Percentiles rank a stretch among this genome's conserved stretches.
Conservation (phyloP, 768 basidiomycete species). For the Gloeophyllum trabeum region DNA sequence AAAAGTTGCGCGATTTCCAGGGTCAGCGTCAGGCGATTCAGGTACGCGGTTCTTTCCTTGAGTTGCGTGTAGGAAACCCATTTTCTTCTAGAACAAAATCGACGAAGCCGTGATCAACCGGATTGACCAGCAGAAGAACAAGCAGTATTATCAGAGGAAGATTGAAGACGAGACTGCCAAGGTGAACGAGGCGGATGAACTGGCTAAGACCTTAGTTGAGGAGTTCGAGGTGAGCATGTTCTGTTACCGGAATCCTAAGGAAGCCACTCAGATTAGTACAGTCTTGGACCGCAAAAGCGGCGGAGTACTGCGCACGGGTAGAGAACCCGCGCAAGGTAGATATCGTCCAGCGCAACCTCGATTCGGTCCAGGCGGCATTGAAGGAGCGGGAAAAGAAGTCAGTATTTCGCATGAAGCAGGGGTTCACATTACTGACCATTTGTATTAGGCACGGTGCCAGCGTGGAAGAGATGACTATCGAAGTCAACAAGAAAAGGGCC, state of each 20-base stretch:
- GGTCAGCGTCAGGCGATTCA: slow-evolving; percentile 26
- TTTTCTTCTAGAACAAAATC: slow-evolving; percentile 30
- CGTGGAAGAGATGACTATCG: slow-evolving; percentile 65
- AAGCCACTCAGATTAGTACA: slow-evolving; percentile 13
- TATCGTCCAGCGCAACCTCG: slow-evolving; percentile 47
- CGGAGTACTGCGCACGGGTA: slow-evolving; percentile 46
- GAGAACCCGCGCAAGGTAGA: slow-evolving; percentile 46
- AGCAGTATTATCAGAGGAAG: slow-evolving; percentile 40
- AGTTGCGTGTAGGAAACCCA: slow-evolving; percentile 3
- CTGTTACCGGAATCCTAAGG: neutral
- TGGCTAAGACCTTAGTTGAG: slow-evolving; percentile 37
- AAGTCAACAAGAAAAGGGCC: slow-evolving; percentile 54
- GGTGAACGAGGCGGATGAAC: slow-evolving; percentile 31
- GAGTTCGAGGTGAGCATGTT: slow-evolving; percentile 46
- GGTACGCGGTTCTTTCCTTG: slow-evolving; percentile 24
- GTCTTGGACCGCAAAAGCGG: slow-evolving; percentile 57
- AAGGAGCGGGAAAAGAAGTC: slow-evolving; percentile 56
- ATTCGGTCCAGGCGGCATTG: slow-evolving; percentile 53
- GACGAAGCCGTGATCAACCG: slow-evolving; percentile 37
- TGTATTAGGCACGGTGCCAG: slow-evolving; percentile 74
- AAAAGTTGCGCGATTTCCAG: slow-evolving; percentile 39
- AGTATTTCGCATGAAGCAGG: too few species aligned
- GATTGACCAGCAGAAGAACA: slow-evolving; percentile 35
- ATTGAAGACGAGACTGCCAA: slow-evolving; percentile 35
- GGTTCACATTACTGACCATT: too few species aligned